phyloP scores from a whole-genome alignment of 2,329 filamentous ascomycete species.

The Fusarium torreyae region DNA sequence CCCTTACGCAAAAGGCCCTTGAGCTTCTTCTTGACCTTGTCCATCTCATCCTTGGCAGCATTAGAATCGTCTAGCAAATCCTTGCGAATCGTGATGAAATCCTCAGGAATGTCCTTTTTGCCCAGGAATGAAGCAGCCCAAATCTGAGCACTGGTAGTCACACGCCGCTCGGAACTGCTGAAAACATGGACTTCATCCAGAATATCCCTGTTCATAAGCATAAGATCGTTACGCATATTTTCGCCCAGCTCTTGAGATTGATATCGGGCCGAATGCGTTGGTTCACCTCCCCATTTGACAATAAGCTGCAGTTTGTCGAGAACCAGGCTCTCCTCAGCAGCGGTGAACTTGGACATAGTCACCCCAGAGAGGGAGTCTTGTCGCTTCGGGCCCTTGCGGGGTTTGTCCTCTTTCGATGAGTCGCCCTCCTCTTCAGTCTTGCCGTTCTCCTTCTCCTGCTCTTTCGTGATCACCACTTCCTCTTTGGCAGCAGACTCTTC shows the following conservation, averaged over 20 bases:
- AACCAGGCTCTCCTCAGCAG: conserved; percentile 91
- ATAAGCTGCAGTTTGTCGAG: conserved; percentile 97
- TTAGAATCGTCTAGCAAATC: conserved; percentile 97
- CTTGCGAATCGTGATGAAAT: conserved; percentile 92
- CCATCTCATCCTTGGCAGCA: conserved; percentile 98
- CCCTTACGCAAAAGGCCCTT: conserved; percentile 93
- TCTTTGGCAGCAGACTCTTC: conserved; percentile 65
- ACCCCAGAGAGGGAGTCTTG: conserved; percentile 91
- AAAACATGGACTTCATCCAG: conserved; percentile 95
- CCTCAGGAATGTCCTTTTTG: conserved; percentile 85
- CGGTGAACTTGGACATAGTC: conserved; percentile 94
- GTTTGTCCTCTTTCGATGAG: conserved; percentile 42
- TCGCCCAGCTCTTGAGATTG: conserved; percentile 95
- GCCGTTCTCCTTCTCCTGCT: conserved; percentile 47
- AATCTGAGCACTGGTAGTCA: conserved; percentile 96
- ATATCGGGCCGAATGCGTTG: conserved; percentile 96
- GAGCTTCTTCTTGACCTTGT: conserved; percentile 99
- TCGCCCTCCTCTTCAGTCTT: conserved; percentile 42
- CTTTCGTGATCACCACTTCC: conserved; percentile 54
- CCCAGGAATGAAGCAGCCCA: conserved; percentile 92
- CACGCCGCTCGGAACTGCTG: conserved; percentile 94
- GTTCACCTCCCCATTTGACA: conserved; percentile 99
- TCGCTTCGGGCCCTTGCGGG: conserved; percentile 65
- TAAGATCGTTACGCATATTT: conserved; percentile 95
- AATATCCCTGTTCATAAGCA: conserved; percentile 92